phyloP scores from a whole-genome alignment of 148 eudicot species.

The Drosera capensis region DNA sequence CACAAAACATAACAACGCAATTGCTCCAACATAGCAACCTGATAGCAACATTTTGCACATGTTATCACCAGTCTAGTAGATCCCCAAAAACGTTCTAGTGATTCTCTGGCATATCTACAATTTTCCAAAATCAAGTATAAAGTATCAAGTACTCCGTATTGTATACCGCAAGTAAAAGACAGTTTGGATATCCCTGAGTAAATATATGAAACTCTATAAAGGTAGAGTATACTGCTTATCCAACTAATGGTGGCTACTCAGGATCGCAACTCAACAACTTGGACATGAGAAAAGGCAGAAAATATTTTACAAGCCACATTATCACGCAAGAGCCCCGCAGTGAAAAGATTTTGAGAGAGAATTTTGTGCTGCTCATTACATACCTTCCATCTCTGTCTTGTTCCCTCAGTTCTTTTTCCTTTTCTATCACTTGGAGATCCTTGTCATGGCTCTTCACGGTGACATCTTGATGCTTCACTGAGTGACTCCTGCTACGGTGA shows the following conservation, averaged over 20 bases:
- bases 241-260: not conserved
- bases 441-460: slow-evolving; percentile 22
- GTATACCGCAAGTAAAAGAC: not conserved
- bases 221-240: not conserved
- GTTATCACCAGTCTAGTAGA: too few relatives aligned
- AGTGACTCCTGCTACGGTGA: slow-evolving; percentile 37
- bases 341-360: too few relatives aligned
- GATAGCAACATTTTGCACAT: slow-evolving; percentile 22
- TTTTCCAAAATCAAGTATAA: slow-evolving; percentile 48
- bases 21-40: slow-evolving; percentile 18
- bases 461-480: slow-evolving; percentile 32
- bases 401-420: slow-evolving; percentile 30
- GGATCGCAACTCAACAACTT: not conserved
- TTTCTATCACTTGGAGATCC: slow-evolving; percentile 29
- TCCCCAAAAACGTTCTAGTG: slow-evolving; percentile 30
- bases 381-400: slow-evolving; percentile 41
- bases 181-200: too few relatives aligned
- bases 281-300: not conserved
- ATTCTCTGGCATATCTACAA: slow-evolving; percentile 68
- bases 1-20: slow-evolving; percentile 28
- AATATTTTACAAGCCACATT: not conserved
- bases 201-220: not conserved
- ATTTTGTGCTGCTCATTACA: too few relatives aligned
- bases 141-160: slow-evolving; percentile 18
- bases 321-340: too few relatives aligned